phyloP scores from a whole-genome alignment of 2,329 filamentous ascomycete genomes.

The Colletotrichum tamarilloi region DNA sequence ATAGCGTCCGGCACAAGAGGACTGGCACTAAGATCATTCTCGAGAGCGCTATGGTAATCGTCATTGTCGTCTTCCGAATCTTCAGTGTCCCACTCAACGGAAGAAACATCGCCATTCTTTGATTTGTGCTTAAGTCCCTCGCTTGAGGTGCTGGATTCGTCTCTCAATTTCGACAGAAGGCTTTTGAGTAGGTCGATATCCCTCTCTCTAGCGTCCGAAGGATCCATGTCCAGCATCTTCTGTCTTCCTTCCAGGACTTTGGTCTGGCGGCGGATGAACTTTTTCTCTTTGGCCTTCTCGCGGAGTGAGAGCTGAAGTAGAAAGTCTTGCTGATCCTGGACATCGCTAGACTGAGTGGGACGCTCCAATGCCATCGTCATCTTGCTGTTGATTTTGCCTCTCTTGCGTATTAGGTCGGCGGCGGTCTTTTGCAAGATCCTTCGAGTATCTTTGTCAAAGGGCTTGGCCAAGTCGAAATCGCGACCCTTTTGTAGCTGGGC shows the following conservation, averaged over 20 bases:
- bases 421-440: neutral
- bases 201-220: constrained; percentile 4
- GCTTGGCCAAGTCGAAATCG: neutral
- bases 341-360: neutral
- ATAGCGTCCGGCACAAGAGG: neutral
- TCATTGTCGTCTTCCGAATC: neutral
- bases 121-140: neutral
- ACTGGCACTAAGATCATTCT: constrained; percentile 11
- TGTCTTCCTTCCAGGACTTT: neutral
- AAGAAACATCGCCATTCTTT: neutral
- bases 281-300: constrained; percentile 2
- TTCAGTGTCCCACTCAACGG: neutral
- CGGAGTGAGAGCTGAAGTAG: neutral
- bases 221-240: constrained; percentile 9
- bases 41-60: neutral
- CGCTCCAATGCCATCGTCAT: neutral
- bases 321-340: constrained; percentile 9
- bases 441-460: neutral
- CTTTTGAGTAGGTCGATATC: constrained; percentile 10
- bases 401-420: neutral
- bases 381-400: neutral
- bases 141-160: neutral
- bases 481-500: neutral
- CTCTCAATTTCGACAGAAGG: constrained; percentile 5
- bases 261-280: constrained; percentile 13